Evolutionary conservation across 768 basidiomycete genomes (phyloP).

Genomic region (Gloeophyllum trabeum): DNA sequence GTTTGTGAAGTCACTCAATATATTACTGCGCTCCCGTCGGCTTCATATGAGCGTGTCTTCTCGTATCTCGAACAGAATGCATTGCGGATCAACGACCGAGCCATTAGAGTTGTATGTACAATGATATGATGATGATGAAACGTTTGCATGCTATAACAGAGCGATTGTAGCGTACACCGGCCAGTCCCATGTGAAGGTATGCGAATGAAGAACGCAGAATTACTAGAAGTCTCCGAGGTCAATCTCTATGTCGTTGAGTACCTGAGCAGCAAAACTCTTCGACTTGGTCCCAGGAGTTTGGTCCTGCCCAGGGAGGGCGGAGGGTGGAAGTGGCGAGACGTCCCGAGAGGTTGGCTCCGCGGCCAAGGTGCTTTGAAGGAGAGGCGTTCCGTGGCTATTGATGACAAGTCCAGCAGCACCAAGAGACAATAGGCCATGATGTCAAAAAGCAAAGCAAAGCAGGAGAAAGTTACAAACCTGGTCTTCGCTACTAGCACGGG

Average conservation of each 20-base stretch:
- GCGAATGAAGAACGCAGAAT: no score
- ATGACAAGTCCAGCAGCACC: slow-evolving; percentile 9
- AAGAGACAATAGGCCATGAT: slow-evolving; percentile 2
- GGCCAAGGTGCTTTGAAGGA: slow-evolving; percentile 18
- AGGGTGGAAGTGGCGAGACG: slow-evolving; percentile 19
- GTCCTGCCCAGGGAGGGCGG: slow-evolving; percentile 9
- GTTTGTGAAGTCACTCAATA: no score
- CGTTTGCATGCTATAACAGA: no score
- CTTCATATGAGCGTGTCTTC: no score
- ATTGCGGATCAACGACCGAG: no score
- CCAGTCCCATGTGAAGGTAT: no score
- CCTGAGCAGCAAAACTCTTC: slow-evolving; percentile 40
- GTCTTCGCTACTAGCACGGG: slow-evolving; percentile 29
- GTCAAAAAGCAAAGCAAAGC: slow-evolving; percentile 27
- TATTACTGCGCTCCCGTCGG: no score
- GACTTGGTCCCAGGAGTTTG: slow-evolving; percentile 17
- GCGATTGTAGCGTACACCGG: no score
- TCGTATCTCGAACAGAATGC: no score
- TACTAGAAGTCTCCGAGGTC: slow-evolving; percentile 72
- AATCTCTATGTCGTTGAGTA: slow-evolving; percentile 61
- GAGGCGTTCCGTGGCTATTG: slow-evolving; percentile 29
- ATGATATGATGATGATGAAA: no score
- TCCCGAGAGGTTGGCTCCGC: slow-evolving; percentile 18
- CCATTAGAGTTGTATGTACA: no score
- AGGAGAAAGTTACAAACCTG: slow-evolving; percentile 54